These are phyloP conservation scores for Leishmania tropica DNA, from an alignment of 208 protist species.

Conservation along the genomic window DNA sequence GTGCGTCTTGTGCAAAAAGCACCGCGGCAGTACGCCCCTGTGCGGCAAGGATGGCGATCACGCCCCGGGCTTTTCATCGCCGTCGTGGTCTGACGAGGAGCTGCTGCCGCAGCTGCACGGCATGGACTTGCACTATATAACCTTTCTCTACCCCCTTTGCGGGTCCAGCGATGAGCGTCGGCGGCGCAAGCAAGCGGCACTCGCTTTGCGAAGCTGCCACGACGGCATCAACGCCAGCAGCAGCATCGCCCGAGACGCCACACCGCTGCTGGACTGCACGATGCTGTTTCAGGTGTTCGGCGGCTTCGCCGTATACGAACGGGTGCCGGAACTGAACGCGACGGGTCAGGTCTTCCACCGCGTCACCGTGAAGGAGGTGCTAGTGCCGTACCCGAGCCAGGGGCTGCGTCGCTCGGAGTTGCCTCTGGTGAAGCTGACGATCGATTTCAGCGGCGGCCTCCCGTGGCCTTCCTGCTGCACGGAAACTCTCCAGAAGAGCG, in stretches of 20 bases:
- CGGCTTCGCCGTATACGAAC: conserved; percentile 64
- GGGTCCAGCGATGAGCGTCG: conserved; percentile 44
- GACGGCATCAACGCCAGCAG: conserved; percentile 1
- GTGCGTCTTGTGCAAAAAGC: conserved; percentile 55
- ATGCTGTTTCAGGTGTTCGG: conserved; percentile 75
- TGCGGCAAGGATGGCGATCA: conserved; percentile 47
- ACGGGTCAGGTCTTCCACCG: conserved; percentile 13
- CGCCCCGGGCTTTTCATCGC: conserved; percentile 50
- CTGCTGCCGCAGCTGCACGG: conserved; percentile 46
- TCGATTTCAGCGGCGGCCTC: conserved; percentile 67
- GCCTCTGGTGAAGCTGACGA: conserved; percentile 27
- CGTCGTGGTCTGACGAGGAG: conserved; percentile 62
- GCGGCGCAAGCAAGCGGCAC: conserved; percentile 37
- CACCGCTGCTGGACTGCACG: conserved; percentile 32
- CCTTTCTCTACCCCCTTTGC: conserved; percentile 59
- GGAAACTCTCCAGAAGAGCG: conserved; percentile 45
- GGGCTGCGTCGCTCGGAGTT: conserved; percentile 50
- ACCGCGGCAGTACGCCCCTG: conserved; percentile 26
- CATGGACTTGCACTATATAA: conserved; percentile 33
- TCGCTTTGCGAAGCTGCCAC: conserved; percentile 34
- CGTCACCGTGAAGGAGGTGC: conserved; percentile 52
- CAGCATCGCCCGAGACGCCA: conserved; percentile 9
- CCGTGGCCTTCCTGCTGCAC: conserved; percentile 84
- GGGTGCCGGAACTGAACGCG: conserved; percentile 2
- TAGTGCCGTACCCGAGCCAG: conserved; percentile 60